Base-by-base conservation (phyloP, 441 rosid genomes). In the Euphorbia schlechtendalii region DNA sequence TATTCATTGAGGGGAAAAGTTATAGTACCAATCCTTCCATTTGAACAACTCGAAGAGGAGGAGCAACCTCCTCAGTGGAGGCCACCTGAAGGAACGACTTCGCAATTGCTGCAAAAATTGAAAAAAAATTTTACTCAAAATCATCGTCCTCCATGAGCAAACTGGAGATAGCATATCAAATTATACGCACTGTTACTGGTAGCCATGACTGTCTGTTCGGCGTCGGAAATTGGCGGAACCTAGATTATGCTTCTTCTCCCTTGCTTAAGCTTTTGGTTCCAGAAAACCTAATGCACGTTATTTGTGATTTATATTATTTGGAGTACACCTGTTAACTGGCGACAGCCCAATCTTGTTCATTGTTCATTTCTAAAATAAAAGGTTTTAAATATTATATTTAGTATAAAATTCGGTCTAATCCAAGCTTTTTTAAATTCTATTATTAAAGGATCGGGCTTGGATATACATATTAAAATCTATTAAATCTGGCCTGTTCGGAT, bases 1-100 rank as follows among this genome's bases (percentile, higher is more conserved):
- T n/a, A n/a, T n/a, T n/a, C n/a, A n/a, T 7, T 15, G 32, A 41
- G 12, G 20, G 52, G 18, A 0, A 28, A 14, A 30, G 13, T 28
- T 9, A 61, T 5, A 55, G 32, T 75, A 92, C 98, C 87, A 93
- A 70, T 65, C 98, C 98, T 72, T 93, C 98, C 73, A 93, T 93
- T 84, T 93, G 98, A 71, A 93, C 97, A 58, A 83, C 98, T 66
- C 98, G 81, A 54, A 93, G 97, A 28, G 97, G 96, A 10, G 92
- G 77, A 65, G 90, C 86, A 5, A 69, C 85, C 74, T 90, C 98
- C 69, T 92, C 98, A 56, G 94, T 80, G 5, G 94, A 59, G 20
- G 89, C 94, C 48, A 80, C 97, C 73, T 90, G 98, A 41, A 92
- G 82, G 70, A 90, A 90, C 45, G 98, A 92, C 76, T 86, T 86